Conservation (phyloP, 176 grass and related monocot species). For the Rhynchospora breviuscula region DNA sequence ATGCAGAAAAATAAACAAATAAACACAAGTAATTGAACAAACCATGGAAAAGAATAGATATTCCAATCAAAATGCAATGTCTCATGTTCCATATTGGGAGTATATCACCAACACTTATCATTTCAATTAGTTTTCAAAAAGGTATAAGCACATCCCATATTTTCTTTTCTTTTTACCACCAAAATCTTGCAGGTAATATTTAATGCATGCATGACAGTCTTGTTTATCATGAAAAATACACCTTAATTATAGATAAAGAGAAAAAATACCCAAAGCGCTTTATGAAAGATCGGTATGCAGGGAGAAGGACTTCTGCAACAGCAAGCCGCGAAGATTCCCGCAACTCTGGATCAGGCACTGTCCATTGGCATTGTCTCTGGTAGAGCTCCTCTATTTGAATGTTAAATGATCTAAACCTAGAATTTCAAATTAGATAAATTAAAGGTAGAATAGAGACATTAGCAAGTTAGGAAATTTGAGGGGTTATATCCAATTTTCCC, state of each 20-base stretch:
- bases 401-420: conserved; percentile 85
- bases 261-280: conserved; percentile 71
- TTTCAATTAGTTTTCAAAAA: background rate
- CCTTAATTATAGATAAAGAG: conserved; percentile 20
- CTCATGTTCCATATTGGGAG: background rate
- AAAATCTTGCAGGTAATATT: background rate
- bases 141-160: background rate
- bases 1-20: background rate
- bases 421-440: background rate
- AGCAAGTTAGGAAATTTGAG: background rate
- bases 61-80: background rate
- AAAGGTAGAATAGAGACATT: background rate
- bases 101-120: background rate
- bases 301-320: conserved; percentile 83
- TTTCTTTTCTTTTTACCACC: background rate
- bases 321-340: conserved; percentile 72
- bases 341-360: conserved; percentile 82
- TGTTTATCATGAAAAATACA: background rate
- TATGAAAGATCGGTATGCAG: conserved; percentile 84
- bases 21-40: background rate
- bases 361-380: conserved; percentile 86
- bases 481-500: too few relatives aligned
- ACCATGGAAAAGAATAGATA: background rate
- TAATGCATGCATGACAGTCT: background rate
- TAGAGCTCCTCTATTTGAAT: conserved; percentile 78